Base-by-base conservation (phyloP, 768 basidiomycete species). In the Cystobasidiopsis lactophilus region DNA sequence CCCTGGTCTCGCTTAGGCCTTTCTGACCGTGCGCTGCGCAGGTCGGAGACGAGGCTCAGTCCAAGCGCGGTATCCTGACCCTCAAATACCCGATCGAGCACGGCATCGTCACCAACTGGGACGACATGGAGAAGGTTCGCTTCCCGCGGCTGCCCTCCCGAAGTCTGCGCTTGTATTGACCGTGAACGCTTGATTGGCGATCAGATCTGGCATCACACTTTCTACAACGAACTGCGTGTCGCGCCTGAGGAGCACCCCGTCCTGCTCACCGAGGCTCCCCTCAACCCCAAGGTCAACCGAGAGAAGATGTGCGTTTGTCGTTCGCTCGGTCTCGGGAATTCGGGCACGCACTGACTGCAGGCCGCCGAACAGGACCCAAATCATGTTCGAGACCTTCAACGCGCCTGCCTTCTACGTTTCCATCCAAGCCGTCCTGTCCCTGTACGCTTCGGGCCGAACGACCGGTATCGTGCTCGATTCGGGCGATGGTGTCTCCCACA, bases 41-140 rank as follows among this genome's bases (percentile, higher is more conserved):
- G 45, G 45, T 91, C 53, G 88, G 84, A 62, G 85, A 88, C 59
- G 85, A 88, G 66, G 84, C 84, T 39, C 84, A 86, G 66, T 80
- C 84, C 35, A 88, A 93, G 74, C 82, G 86, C 69, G 86, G 88
- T 74, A 85, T 91, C 67, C 74, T 91, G 58, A 81, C 80, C 43
- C 70, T 91, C 62, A 86, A 88, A 71, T 63, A 91, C 71, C 86
- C 84, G 50, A 85, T 85, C 61, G 82, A 86, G 68, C 84, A 85
- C 71, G 83, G 84, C 69, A 81, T 85, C 65, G 82, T 91, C 67
- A 88, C 85, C 69, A 88, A 93, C 77, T 93, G 88, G 88, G 88
- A 89, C 63, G 86, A 89, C 70, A 89, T 89, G 85, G 88, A 91
- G 73, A 88, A 89, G 72, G 89, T 89, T 19, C 11, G 54, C 40